These are phyloP conservation scores for Phaeophleospora eucalypticola DNA, from an alignment of 2,329 filamentous ascomycete genomes.

Conservation along the genomic window DNA sequence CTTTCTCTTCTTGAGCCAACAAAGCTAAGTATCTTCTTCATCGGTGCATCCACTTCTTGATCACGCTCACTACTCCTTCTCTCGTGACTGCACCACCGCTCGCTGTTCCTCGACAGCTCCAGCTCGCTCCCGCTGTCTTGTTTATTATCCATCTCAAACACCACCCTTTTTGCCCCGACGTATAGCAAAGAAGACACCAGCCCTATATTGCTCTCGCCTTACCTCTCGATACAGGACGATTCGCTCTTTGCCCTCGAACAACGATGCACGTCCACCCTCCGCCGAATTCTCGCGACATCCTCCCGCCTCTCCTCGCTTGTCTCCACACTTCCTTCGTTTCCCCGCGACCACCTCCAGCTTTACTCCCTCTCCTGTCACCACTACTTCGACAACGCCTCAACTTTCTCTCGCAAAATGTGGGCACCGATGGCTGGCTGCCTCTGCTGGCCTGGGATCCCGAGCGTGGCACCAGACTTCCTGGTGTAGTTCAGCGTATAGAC, in stretches of 20 bases:
- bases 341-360: conserved; percentile 55
- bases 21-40: neutral
- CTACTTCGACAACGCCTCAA: conserved; percentile 60
- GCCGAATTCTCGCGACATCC: conserved; percentile 53
- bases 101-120: neutral
- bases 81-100: neutral
- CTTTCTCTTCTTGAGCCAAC: too few relatives aligned
- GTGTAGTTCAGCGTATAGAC: conserved; percentile 57
- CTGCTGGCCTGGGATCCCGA: conserved; percentile 65
- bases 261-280: conserved; percentile 48
- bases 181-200: too few relatives aligned
- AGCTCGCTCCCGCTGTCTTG: neutral
- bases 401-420: conserved; percentile 53
- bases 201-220: too few relatives aligned
- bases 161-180: too few relatives aligned
- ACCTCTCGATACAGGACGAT: too few relatives aligned
- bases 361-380: conserved; percentile 59
- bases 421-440: conserved; percentile 59
- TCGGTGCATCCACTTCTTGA: neutral
- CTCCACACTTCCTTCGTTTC: conserved; percentile 59
- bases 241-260: too few relatives aligned
- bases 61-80: neutral
- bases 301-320: conserved; percentile 61
- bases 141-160: too few relatives aligned
- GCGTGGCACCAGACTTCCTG: conserved; percentile 55